Base-by-base conservation (phyloP, 1,139 yeast genomes). In the Scheffersomyces lignicola region DNA sequence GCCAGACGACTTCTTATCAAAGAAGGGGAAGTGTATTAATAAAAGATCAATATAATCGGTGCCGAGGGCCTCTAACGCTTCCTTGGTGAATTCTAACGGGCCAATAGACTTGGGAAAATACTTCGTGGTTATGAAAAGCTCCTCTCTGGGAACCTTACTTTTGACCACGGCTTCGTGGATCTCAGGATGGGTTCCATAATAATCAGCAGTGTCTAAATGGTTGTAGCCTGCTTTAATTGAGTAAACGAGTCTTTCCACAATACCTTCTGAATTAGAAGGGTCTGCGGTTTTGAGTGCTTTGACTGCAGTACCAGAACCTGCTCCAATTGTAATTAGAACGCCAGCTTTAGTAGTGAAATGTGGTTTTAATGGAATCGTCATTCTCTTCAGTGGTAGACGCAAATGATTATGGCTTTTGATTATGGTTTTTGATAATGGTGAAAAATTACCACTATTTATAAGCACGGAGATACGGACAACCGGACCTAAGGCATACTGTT, bases 221-320 rank as follows among this genome's bases (percentile, higher is more conserved):
- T 71, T 62, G 42, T 65, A 66, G 1, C 79, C 83, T 31, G 63
- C 50, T 5, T 62, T 48, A 29, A 80, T 52, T 2, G 82, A 76
- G 28, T 63, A 56, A 23, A 57, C 56, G 28, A 79, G 47, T 32
- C 69, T 76, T 9, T 69, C 73, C 5, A 70, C 73, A 47, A 66
- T 53, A 17, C 49, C 48, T 29, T 68, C 41, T 3, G 58, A 54
- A 13, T 61, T 63, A 45, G 45, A 51, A 37, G 48, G 58, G 45
- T 60, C 55, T 18, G 47, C 57, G 41, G 69, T 66, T 43, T 71
- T 73, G 34, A 62, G 63, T 54, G 70, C 65, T 48, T 76, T 75
- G 74, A 82, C 78, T 44, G 75, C 76, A 37, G 80, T 80, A 43
- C 86, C 89, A 30, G 88, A 76, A 10, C 92, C 94, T 5, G 69